Evolutionary conservation across 73 alveolate genomes (phyloP).

Genomic region (Paramecium sonneborni): DNA sequence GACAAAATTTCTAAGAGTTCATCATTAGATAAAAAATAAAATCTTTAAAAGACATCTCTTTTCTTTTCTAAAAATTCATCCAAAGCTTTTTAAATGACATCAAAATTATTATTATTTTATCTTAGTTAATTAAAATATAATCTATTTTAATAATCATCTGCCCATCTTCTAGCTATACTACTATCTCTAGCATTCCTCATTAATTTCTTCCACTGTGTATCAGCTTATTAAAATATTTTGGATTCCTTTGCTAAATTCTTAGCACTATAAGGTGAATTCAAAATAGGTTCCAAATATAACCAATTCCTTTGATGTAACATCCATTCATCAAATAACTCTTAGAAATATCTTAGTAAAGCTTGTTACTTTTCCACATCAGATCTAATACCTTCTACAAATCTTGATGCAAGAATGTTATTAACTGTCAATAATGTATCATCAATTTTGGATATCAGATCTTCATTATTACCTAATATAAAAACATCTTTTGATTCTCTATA

Average conservation of each 20-base stretch:
- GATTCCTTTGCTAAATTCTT: conserved; percentile 84
- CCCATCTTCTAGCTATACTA: conserved; percentile 74
- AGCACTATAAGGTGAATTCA: conserved; percentile 92
- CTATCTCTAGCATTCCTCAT: conserved; percentile 79
- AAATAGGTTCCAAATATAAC: conserved; percentile 81
- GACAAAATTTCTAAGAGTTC: conserved; percentile 93
- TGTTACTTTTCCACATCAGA: conserved; percentile 58
- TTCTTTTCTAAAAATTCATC: conserved; percentile 82
- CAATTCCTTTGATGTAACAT: conserved; percentile 83
- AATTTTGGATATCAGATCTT: conserved; percentile 62
- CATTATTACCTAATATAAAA: conserved; percentile 58
- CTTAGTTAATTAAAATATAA: conserved; percentile 76
- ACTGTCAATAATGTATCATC: conserved; percentile 70
- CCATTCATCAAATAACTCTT: conserved; percentile 72
- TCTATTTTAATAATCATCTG: conserved; percentile 73
- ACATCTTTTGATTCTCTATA: conserved; percentile 58
- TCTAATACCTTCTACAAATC: conserved; percentile 69
- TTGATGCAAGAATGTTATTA: conserved; percentile 62
- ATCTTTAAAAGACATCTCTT: conserved; percentile 92
- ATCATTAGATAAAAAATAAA: conserved; percentile 97
- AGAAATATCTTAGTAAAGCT: conserved; percentile 41
- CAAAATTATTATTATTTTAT: conserved; percentile 80
- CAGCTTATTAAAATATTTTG: conserved; percentile 79
- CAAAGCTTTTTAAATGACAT: conserved; percentile 81
- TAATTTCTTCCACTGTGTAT: conserved; percentile 79